Evolutionary conservation across 768 basidiomycete genomes (phyloP).

Genomic region (Leccinum imitatum): DNA sequence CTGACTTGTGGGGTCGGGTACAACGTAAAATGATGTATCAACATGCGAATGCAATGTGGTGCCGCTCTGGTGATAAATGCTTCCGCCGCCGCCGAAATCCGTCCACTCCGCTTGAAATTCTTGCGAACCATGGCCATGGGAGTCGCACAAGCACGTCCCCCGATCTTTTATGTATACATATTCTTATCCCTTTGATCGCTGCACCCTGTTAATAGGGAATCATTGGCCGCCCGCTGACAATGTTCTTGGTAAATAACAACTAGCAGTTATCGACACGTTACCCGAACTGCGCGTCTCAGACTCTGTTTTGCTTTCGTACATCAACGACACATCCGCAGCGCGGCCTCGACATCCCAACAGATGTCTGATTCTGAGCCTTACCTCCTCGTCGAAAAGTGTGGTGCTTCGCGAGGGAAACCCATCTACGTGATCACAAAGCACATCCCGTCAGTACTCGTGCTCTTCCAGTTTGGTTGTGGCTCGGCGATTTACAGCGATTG

Average conservation of each 20-base stretch:
- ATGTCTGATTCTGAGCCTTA: conserved; percentile 35
- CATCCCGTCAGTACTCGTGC: conserved; percentile 37
- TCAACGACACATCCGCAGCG: conserved; percentile 16
- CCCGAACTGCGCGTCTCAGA: conserved; percentile 16
- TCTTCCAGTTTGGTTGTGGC: conserved; percentile 6
- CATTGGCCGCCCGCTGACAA: conserved; percentile 27
- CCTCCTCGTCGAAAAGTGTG: conserved; percentile 43
- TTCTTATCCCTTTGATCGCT: conserved; percentile 29
- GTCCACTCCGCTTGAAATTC: conserved; percentile 19
- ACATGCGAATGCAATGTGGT: conserved; percentile 25
- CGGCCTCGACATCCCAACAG: conserved; percentile 11
- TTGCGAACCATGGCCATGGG: conserved; percentile 16
- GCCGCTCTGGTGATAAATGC: conserved; percentile 6
- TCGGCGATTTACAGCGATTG: conserved; percentile 19
- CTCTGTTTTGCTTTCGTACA: conserved; percentile 28
- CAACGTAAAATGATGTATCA: conserved; percentile 15
- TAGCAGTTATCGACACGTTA: conserved; percentile 27
- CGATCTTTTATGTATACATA: conserved; percentile 32
- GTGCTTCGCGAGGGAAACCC: conserved; percentile 40
- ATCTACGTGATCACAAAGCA: conserved; percentile 45
- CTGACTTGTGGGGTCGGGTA: conserved; percentile 18
- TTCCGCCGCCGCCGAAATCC: conserved; percentile 18
- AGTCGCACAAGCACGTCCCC: conserved; percentile 24
- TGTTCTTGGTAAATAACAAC: conserved; percentile 31
- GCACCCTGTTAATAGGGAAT: conserved; percentile 26